Evolutionary conservation across 2,329 filamentous ascomycete species (phyloP).

Genomic region (Daldinia sp.): DNA sequence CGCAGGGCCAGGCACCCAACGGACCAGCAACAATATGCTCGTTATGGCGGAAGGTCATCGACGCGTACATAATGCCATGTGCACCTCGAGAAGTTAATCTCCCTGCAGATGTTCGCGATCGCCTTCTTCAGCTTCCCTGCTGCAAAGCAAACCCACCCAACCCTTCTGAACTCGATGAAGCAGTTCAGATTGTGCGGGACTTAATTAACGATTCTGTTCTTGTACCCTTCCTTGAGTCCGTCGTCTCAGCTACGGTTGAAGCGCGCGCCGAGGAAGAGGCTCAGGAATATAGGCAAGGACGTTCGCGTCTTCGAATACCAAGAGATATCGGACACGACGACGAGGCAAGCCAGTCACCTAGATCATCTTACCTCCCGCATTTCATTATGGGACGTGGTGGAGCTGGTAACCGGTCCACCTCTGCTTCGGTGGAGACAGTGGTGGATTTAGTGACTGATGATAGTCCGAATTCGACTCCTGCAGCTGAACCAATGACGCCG

Average conservation of each 20-base stretch:
- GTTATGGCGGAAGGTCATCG: constrained; percentile 87
- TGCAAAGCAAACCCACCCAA: constrained; percentile 69
- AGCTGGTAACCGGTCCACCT: constrained; percentile 52
- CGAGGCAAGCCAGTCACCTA: constrained; percentile 55
- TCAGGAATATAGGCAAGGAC: constrained; percentile 49
- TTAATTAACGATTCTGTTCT: constrained; percentile 97
- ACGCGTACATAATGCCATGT: constrained; percentile 88
- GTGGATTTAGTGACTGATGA: constrained; percentile 69
- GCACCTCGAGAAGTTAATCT: constrained; percentile 90
- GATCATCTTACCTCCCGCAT: constrained; percentile 53
- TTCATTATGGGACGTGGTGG: constrained; percentile 52
- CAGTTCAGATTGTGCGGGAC: constrained; percentile 89
- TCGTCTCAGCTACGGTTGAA: constrained; percentile 52
- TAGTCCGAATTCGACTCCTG: constrained; percentile 65
- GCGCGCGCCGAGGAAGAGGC: constrained; percentile 49
- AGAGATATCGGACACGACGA: constrained; percentile 49
- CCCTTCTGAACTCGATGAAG: constrained; percentile 80
- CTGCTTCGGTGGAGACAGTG: constrained; percentile 56
- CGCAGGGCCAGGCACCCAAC: constrained; percentile 53
- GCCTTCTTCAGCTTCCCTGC: constrained; percentile 71
- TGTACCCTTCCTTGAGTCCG: constrained; percentile 84
- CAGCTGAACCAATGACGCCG: constrained; percentile 74
- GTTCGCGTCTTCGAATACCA: constrained; percentile 51
- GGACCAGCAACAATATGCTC: constrained; percentile 74
- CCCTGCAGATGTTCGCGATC: constrained; percentile 83